Conservation (phyloP, 306 rosid species). For the Inga leiocalycina region DNA sequence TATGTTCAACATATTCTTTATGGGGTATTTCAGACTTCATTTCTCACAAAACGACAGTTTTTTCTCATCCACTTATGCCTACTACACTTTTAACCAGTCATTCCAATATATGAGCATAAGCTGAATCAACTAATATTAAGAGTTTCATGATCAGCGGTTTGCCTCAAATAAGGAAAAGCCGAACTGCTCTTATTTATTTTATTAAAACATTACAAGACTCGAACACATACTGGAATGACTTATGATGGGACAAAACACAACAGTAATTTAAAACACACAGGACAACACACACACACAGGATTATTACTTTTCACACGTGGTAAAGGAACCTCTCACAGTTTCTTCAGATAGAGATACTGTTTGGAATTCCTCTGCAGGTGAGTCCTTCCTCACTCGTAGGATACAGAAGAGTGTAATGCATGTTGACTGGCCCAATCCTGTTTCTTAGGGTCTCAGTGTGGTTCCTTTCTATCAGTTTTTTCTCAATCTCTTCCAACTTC, state of each 20-base stretch:
- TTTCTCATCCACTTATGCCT: too few species aligned
- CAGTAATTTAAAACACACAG: neutral
- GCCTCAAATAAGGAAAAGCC: neutral
- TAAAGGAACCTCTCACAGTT: neutral
- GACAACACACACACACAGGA: neutral
- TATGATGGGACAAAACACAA: neutral
- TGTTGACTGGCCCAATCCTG: constrained; percentile 55
- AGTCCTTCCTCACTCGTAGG: constrained; percentile 62
- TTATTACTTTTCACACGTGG: neutral
- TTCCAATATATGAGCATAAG: neutral
- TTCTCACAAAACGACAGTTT: too few species aligned
- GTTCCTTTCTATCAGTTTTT: constrained; percentile 16
- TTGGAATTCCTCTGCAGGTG: constrained; percentile 70
- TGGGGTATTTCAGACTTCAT: too few species aligned
- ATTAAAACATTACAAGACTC: neutral
- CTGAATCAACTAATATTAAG: neutral
- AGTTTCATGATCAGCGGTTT: neutral
- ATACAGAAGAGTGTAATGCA: constrained; percentile 67
- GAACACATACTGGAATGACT: neutral
- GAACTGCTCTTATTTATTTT: neutral
- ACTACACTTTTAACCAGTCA: too few species aligned
- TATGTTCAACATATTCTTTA: too few species aligned
- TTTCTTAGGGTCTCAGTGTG: constrained; percentile 31
- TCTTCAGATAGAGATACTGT: constrained; percentile 57
- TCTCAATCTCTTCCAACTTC: constrained; percentile 42